phyloP scores from a whole-genome alignment of 192 early-diverging fungal genomes.

The Kickxella alabastrina region DNA sequence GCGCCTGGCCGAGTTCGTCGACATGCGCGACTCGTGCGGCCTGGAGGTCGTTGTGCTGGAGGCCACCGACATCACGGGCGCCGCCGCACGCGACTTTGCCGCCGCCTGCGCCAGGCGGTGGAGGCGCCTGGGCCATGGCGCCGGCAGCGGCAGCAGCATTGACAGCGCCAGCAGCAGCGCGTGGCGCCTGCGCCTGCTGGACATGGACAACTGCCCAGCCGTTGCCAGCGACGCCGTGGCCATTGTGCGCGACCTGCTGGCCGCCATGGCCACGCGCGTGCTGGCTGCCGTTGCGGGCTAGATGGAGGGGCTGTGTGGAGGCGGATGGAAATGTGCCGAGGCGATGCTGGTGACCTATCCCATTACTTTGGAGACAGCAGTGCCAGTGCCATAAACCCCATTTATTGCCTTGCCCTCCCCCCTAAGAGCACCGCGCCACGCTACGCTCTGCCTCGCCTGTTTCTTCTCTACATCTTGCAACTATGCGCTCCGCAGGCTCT shows the following conservation, averaged over 20 bases:
- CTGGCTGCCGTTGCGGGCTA: constrained; percentile 7
- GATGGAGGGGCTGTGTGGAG: too few relatives aligned
- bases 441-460: too few relatives aligned
- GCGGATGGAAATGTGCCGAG: too few relatives aligned
- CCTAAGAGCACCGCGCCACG: too few relatives aligned
- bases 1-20: constrained; percentile 7
- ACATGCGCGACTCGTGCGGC: constrained; percentile 1
- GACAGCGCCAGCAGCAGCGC: too few relatives aligned
- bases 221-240: constrained; percentile 38
- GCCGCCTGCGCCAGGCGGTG: constrained; percentile 27
- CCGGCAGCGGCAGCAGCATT: neutral
- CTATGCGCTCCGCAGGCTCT: too few relatives aligned
- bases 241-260: constrained; percentile 28
- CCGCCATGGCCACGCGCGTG: constrained; percentile 19
- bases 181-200: constrained; percentile 32
- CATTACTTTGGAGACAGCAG: too few relatives aligned
- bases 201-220: constrained; percentile 31
- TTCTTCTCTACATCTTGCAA: too few relatives aligned
- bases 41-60: constrained; percentile 26
- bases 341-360: too few relatives aligned
- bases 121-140: neutral
- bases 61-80: constrained; percentile 31
- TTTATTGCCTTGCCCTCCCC: too few relatives aligned
- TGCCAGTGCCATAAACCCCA: too few relatives aligned
- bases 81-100: constrained; percentile 37